These are phyloP conservation scores for Diplogelasinospora grovesii DNA, from an alignment of 495 filamentous ascomycete genomes.

Conservation along the genomic window DNA sequence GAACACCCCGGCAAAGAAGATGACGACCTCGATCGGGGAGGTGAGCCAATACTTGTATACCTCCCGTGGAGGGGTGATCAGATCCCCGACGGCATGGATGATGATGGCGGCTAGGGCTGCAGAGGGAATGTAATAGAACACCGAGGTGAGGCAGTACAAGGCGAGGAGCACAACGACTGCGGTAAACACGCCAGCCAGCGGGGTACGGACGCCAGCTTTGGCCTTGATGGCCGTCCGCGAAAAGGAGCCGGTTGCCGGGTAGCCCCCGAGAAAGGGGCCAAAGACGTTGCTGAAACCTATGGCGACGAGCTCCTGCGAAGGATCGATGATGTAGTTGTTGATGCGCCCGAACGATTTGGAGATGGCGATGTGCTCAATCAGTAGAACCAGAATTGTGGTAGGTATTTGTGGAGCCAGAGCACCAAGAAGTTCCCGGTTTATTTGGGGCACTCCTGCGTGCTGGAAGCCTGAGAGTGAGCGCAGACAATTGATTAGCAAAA, in stretches of 20 bases:
- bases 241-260: slow-evolving; percentile 49
- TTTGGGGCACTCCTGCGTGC: slow-evolving; percentile 28
- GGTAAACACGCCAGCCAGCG: slow-evolving; percentile 46
- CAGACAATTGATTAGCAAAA: not conserved
- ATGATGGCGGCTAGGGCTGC: slow-evolving; percentile 41
- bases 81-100: slow-evolving; percentile 47
- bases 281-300: slow-evolving; percentile 48
- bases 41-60: slow-evolving; percentile 47
- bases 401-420: slow-evolving; percentile 31
- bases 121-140: slow-evolving; percentile 47
- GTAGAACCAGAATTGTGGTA: slow-evolving; percentile 39
- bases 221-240: slow-evolving; percentile 45
- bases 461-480: slow-evolving; percentile 34
- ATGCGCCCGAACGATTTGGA: slow-evolving; percentile 49
- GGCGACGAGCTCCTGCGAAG: slow-evolving; percentile 48
- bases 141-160: slow-evolving; percentile 44
- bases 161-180: slow-evolving; percentile 47
- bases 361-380: slow-evolving; percentile 51
- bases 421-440: slow-evolving; percentile 26
- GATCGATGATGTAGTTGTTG: slow-evolving; percentile 50
- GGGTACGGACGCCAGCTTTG: slow-evolving; percentile 46
- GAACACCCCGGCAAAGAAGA: slow-evolving; percentile 47
- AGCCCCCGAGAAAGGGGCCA: slow-evolving; percentile 47
- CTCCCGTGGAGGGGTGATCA: slow-evolving; percentile 41
- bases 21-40: slow-evolving; percentile 43